Evolutionary conservation across 1,139 yeast species (phyloP).

Genomic region (Scheffersomyces quercinus): DNA sequence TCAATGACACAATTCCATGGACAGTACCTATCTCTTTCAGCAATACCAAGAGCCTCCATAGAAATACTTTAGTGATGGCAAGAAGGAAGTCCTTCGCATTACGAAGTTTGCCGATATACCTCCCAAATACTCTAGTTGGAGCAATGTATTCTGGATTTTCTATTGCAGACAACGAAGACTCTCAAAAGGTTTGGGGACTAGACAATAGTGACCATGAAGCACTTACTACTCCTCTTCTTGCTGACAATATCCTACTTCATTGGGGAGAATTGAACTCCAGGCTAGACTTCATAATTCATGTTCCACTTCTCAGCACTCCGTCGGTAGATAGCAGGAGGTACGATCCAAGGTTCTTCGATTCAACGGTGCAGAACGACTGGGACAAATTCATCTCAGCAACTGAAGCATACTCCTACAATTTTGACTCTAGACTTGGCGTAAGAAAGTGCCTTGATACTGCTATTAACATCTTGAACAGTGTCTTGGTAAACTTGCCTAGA

Average conservation of each 20-base stretch:
- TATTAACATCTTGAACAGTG: too few relatives aligned
- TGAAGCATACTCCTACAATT: slow-evolving; percentile 18
- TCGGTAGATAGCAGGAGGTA: slow-evolving; percentile 24
- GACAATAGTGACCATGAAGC: neutral
- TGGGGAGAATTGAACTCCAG: slow-evolving; percentile 31
- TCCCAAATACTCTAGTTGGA: slow-evolving; percentile 29
- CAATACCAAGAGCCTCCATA: neutral
- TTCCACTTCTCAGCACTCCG: slow-evolving; percentile 36
- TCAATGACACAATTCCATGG: slow-evolving; percentile 14
- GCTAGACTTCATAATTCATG: slow-evolving; percentile 22
- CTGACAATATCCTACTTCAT: slow-evolving; percentile 24
- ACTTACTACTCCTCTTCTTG: slow-evolving; percentile 24
- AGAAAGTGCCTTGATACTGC: neutral
- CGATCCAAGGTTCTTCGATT: slow-evolving; percentile 4
- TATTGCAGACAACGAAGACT: slow-evolving; percentile 2
- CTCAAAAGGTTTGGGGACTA: neutral
- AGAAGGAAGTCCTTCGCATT: slow-evolving; percentile 25
- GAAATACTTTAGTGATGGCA: slow-evolving; percentile 14
- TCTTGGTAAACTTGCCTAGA: too few relatives aligned
- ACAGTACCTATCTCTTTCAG: slow-evolving; percentile 2
- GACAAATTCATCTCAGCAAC: slow-evolving; percentile 17
- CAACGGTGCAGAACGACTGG: slow-evolving; percentile 15
- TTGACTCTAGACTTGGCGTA: slow-evolving; percentile 7
- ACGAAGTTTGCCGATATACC: slow-evolving; percentile 23
- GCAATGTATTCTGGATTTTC: slow-evolving; percentile 15